phyloP scores from a whole-genome alignment of 83 land plant genomes.

The Larix sibirica region DNA sequence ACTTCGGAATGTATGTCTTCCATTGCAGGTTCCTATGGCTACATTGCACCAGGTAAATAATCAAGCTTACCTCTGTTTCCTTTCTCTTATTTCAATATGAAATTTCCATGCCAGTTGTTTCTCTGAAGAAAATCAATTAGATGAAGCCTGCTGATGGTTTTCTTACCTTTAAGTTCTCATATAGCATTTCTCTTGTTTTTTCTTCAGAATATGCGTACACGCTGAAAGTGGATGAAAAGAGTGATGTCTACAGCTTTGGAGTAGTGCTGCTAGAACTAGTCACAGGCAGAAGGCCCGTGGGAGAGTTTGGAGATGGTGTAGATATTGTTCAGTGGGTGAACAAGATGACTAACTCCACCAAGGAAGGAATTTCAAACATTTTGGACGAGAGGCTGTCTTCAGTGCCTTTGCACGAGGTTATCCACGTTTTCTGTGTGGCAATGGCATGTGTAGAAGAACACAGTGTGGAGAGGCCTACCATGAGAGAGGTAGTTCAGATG shows the following conservation, averaged over 20 bases:
- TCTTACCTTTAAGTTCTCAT: background rate
- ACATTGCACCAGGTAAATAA: conserved; percentile 71
- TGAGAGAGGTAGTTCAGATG: conserved; percentile 81
- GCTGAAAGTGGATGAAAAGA: conserved; percentile 61
- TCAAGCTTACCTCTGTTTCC: background rate
- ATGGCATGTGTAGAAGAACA: conserved; percentile 71
- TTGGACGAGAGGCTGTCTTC: conserved; percentile 55
- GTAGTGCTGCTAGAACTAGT: conserved; percentile 61
- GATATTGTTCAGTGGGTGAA: conserved; percentile 62
- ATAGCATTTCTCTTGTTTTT: background rate
- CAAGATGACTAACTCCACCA: conserved; percentile 33
- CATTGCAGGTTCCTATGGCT: conserved; percentile 76
- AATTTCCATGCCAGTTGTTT: background rate
- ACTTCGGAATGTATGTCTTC: conserved; percentile 71
- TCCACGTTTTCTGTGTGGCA: conserved; percentile 68
- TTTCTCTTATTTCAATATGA: background rate
- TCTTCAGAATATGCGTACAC: conserved; percentile 67
- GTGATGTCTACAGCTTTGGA: conserved; percentile 69
- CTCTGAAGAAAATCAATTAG: background rate
- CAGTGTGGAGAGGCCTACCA: conserved; percentile 76
- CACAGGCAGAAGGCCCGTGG: conserved; percentile 56
- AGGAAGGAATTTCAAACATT: conserved; percentile 55
- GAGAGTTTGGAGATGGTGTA: conserved; percentile 57
- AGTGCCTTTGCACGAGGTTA: conserved; percentile 55
- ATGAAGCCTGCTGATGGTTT: background rate